phyloP scores from a whole-genome alignment of 169 alveolate species.

The Perkinsus marinus region DNA sequence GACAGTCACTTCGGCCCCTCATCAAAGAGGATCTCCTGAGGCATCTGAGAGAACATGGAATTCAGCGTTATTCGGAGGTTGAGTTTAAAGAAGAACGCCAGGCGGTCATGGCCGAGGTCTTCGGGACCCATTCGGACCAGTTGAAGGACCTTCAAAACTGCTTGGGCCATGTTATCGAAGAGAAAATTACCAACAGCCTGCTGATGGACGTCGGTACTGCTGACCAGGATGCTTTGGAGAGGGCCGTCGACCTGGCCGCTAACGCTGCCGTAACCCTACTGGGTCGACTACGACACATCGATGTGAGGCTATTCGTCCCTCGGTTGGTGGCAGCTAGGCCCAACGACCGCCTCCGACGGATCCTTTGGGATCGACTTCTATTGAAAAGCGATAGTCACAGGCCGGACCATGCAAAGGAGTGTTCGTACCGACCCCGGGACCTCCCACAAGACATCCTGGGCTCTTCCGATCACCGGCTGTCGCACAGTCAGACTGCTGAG shows the following conservation, averaged over 20 bases:
- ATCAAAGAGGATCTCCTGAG: background rate
- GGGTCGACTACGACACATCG: background rate
- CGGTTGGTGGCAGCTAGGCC: background rate
- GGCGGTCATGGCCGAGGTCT: background rate
- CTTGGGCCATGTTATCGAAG: background rate
- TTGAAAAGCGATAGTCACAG: background rate
- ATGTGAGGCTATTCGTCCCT: background rate
- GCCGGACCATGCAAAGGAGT: too few relatives aligned
- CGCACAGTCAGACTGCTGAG: background rate
- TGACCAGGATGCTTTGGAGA: background rate
- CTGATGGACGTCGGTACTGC: background rate
- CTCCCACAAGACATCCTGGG: background rate
- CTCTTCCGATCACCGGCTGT: background rate
- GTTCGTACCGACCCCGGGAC: too few relatives aligned
- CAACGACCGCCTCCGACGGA: background rate
- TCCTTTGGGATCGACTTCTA: background rate
- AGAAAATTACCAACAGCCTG: background rate
- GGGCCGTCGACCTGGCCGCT: background rate
- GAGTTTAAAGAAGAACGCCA: background rate
- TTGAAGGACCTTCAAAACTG: background rate
- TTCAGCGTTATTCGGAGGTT: background rate
- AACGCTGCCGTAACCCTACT: background rate
- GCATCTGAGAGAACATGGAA: background rate
- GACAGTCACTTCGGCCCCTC: background rate
- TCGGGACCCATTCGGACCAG: background rate